Base-by-base conservation (phyloP, 805 yeast species). In the Ogataea nitratoaversa region DNA sequence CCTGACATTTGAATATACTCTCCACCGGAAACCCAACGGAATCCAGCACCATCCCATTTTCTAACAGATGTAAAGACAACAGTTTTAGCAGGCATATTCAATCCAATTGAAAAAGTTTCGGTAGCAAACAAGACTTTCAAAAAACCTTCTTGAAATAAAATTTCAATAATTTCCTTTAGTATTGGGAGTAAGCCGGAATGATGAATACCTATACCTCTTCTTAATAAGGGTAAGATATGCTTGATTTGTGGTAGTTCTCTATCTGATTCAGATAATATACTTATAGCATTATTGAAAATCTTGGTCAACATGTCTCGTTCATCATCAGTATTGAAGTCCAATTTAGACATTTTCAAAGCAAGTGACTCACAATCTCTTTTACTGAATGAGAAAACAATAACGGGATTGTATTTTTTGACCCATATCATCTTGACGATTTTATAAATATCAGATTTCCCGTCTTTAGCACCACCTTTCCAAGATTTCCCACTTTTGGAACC, bases 1-100 rank as follows among this genome's bases (percentile, higher is more conserved):
- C 40, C 40, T 8, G 96, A 87, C 99, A 93, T 93, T 68, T 93
- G 99, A 59, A 93, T 93, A 66, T 93, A 93, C 67, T 93, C 99
- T 70, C 99, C 99, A 44, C 99, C 99, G 41, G 96, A 86, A 24
- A 93, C 97, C 99, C 99, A 93, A 66, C 99, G 81, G 72, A 91
- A 89, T 16, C 91, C 95, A 47, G 78, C 80, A 54, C 99, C 99
- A 67, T 93, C 99, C 95, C 97, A 93, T 63, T 93, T 93, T 60
- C 99, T 79, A 17, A 93, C 99, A 25, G 91, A 86, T 0, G 99
- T 93, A 64, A 93, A 93, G 2, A 93, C 99, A 33, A 93, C 99
- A 0, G 99, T 93, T 56, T 93, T 93, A 9, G 99, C 98, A 54
- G 99, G 99, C 99, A 93, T 93, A 67, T 93, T 93, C 38, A 93